Evolutionary conservation across 768 basidiomycete species (phyloP).

Genomic region (Suillus americanus): DNA sequence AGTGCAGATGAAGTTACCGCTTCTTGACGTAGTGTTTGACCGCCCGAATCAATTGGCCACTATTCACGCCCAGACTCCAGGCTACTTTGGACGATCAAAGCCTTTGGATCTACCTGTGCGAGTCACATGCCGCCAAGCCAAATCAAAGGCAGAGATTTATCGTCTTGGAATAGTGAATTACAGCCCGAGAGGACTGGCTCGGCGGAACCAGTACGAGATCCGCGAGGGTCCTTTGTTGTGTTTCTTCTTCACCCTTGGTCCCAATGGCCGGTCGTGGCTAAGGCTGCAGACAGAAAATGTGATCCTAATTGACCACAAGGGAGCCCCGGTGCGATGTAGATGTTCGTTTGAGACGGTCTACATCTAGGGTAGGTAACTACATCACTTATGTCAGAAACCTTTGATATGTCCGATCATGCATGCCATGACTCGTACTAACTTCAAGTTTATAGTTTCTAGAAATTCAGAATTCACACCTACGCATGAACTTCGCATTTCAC

Average conservation of each 20-base stretch:
- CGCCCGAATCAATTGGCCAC: not conserved
- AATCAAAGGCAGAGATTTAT: not conserved
- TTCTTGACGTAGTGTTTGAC: not conserved
- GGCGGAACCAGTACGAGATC: not conserved
- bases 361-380: not conserved
- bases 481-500: not conserved
- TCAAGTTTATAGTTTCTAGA: too few relatives aligned
- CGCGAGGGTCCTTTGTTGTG: not conserved
- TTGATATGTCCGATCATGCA: not conserved
- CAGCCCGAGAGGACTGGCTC: not conserved
- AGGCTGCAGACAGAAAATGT: not conserved
- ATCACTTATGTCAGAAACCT: not conserved
- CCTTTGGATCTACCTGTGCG: not conserved
- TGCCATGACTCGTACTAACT: too few relatives aligned
- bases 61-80: not conserved
- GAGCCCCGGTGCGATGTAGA: not conserved
- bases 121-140: not conserved
- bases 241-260: not conserved
- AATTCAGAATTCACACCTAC: too few relatives aligned
- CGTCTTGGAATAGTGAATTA: not conserved
- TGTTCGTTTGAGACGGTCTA: not conserved
- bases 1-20: not conserved
- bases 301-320: not conserved
- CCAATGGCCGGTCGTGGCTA: not conserved
- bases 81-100: not conserved